Percentiles rank a stretch among this genome's conserved stretches.
These are phyloP conservation scores for Trichophaea hybrida DNA, from an alignment of 2,329 filamentous ascomycete species.

Conservation along the genomic window DNA sequence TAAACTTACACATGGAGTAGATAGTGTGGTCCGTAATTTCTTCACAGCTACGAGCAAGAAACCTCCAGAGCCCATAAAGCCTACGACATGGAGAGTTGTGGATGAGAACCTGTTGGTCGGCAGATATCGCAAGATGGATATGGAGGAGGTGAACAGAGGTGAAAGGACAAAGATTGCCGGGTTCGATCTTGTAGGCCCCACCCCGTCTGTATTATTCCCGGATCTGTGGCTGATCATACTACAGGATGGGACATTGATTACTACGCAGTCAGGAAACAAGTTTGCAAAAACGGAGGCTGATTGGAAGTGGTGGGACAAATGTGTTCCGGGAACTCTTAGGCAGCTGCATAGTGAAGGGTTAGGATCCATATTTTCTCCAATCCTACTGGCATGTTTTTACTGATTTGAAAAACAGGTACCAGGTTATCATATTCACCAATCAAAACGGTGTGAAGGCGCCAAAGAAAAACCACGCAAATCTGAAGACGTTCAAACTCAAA, in stretches of 20 bases:
- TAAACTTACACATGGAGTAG: constrained; percentile 32
- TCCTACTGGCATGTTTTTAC: not conserved
- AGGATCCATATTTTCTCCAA: constrained; percentile 1
- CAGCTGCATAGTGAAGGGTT: constrained; percentile 58
- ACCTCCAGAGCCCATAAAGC: constrained; percentile 44
- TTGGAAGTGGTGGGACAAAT: constrained; percentile 86
- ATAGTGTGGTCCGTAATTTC: constrained; percentile 61
- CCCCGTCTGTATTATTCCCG: not conserved
- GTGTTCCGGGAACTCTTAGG: constrained; percentile 52
- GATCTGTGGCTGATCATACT: not conserved
- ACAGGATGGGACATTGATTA: constrained; percentile 77
- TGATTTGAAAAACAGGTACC: constrained; percentile 41
- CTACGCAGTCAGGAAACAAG: constrained; percentile 63
- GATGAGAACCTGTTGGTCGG: constrained; percentile 62
- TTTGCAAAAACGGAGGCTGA: constrained; percentile 57
- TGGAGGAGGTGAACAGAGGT: constrained; percentile 28
- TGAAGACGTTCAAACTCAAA: constrained; percentile 72
- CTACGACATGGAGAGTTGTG: constrained; percentile 52
- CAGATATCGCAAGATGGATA: constrained; percentile 45
- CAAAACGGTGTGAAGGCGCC: constrained; percentile 69
- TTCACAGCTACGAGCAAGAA: constrained; percentile 82
- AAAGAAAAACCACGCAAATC: constrained; percentile 51
- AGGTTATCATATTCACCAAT: constrained; percentile 70
- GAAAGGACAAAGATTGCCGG: constrained; percentile 42
- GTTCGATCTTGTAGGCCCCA: constrained; percentile 47